phyloP scores from a whole-genome alignment of 257 asterid species.

The Agastache rugosa region DNA sequence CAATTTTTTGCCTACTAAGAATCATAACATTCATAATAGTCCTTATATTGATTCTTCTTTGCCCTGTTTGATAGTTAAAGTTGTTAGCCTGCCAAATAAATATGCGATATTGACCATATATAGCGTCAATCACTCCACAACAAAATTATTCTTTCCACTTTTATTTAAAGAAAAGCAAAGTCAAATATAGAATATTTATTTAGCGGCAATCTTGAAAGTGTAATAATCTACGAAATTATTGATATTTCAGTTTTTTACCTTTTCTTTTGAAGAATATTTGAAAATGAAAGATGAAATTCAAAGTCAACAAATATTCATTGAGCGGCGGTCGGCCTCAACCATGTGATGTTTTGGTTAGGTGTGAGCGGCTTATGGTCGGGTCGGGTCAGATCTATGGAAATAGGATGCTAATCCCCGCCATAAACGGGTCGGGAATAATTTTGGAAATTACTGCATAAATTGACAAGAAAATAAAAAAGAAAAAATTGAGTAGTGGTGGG shows the following conservation, averaged over 20 bases:
- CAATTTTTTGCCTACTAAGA: no score
- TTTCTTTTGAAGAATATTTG: not conserved
- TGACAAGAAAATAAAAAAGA: no score
- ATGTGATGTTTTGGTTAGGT: not conserved
- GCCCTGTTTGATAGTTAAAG: not conserved
- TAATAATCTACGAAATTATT: not conserved
- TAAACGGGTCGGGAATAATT: not conserved
- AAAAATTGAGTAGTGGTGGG: not conserved
- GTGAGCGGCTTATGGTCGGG: not conserved
- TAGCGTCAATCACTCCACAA: conserved; percentile 53
- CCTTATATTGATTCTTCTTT: not conserved
- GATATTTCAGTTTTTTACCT: not conserved
- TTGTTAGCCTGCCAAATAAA: not conserved
- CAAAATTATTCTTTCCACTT: not conserved
- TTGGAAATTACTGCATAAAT: not conserved
- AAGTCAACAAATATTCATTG: conserved; percentile 24
- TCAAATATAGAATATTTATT: conserved; percentile 14
- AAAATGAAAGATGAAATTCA: not conserved
- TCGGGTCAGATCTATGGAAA: not conserved
- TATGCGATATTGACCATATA: conserved; percentile 2
- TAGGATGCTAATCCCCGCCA: not conserved
- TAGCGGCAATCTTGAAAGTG: conserved; percentile 17
- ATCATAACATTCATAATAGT: not conserved
- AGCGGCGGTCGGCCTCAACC: not conserved
- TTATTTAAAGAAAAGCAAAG: not conserved